Percentiles rank a stretch among this genome's conserved stretches.
Evolutionary conservation across 2,329 filamentous ascomycete genomes (phyloP).

Genomic region (Pestalotiopsis sp.): DNA sequence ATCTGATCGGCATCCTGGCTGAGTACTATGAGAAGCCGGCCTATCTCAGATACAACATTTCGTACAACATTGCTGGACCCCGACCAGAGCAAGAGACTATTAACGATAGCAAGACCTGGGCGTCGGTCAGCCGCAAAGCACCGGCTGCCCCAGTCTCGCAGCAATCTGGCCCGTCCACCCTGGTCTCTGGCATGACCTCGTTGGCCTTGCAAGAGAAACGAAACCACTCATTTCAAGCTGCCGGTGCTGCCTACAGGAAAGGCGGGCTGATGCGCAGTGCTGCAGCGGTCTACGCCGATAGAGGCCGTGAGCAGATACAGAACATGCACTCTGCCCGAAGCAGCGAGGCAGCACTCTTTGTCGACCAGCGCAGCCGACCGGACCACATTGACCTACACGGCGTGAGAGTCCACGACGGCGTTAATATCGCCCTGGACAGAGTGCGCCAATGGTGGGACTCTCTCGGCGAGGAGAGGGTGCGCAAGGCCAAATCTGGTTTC

Average conservation of each 20-base stretch:
- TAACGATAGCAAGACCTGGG: conserved; percentile 1
- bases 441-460: conserved; percentile 77
- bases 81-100: neutral
- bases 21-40: conserved; percentile 43
- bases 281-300: conserved; percentile 74
- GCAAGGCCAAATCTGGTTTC: conserved; percentile 56
- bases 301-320: conserved; percentile 66
- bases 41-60: conserved; percentile 32
- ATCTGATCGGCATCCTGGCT: conserved; percentile 44
- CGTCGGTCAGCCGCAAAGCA: conserved; percentile 6
- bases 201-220: conserved; percentile 21
- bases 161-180: conserved; percentile 17
- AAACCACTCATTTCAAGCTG: conserved; percentile 36
- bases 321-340: conserved; percentile 61
- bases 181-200: conserved; percentile 17
- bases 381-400: conserved; percentile 78
- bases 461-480: conserved; percentile 65
- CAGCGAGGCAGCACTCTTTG: conserved; percentile 70
- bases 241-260: conserved; percentile 43
- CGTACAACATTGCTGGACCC: conserved; percentile 29
- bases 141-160: neutral
- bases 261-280: conserved; percentile 73
- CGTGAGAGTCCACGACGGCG: conserved; percentile 77
- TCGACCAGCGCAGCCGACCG: conserved; percentile 65
- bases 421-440: conserved; percentile 72